Base-by-base conservation (phyloP, 768 basidiomycete species). In the Tricholoma matsutake region DNA sequence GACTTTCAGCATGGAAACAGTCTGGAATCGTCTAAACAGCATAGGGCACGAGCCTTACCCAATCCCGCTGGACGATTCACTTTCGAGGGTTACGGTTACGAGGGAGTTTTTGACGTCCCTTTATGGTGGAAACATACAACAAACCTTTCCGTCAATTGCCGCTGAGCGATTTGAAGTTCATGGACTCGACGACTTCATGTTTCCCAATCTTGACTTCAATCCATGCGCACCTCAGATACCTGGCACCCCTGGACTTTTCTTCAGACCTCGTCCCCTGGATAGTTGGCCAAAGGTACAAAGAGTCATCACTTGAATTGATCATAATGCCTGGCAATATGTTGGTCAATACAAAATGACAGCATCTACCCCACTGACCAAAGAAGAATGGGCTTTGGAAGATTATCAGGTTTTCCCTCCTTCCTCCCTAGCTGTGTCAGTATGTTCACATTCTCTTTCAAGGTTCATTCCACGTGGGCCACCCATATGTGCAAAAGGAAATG, bases 301-400 rank as follows among this genome's bases (percentile, higher is more conserved):
- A 0, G 69, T 65, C 4, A 73, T 69, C 54, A 80, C 75, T 16
- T 69, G 74, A 8, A 61, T 63, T 43, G 71, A 67, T 14, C 76
- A 65, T 29, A 74, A 65, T 3, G 60, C 62, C 4, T 80, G 78
- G 64, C 80, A 71, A 5, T 68, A 74, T 20, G 63, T 61, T 55
- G 81, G 76, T 9, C 75, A 79, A 39, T 74, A 74, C 35, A 63
- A 67, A 11, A 70, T 71, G n/a, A 66, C 64, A 16, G 62, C 63
- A 0, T 73, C 71, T 73, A 73, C 79, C 51, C 81, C 81, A 16
- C 68, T 62, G 1, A 78, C 77, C 3, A 65, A 67, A 67, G 58
- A 56, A 61, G 64, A 68, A 66, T 58, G 69, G 72, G 54, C 54
- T 62, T 6, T 67, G 32, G 64, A 69, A 35, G 7, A 41, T 6